Evolutionary conservation across 2,329 filamentous ascomycete genomes (phyloP), one percentile per base, ranked within the genome.

Genomic region (Didymosphaeria variabile): DNA sequence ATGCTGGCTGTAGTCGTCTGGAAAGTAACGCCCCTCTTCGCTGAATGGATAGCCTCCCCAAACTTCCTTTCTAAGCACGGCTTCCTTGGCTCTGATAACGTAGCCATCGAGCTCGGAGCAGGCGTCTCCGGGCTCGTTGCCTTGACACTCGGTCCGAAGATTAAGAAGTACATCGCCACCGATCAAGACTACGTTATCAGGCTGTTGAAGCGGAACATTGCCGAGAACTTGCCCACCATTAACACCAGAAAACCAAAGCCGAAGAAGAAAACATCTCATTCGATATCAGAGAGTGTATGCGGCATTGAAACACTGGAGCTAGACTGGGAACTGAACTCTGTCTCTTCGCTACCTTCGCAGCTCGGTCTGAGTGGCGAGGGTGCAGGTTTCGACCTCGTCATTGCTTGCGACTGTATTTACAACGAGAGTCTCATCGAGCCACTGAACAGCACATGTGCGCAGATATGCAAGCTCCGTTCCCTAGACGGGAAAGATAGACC

Each of bases 371-470:
- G 53, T 7, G 73, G 85, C 80, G 26, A 65, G 74, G 10, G 60
- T 15, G 38, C 31, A 9, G 68, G 71, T 84, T 85, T 95, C 67
- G 91, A 96, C 71, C 79, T 88, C 15, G 82, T 98, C 12, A 76
- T 98, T 38, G 93, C 93, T 4, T 97, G 93, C 73, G 95, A 99
- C 78, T 97, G 94, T 78, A 90, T 99, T 68, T 99, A 96, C 82
- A 99, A 98, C 79, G 92, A 97, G 67, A 87, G 91, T 2, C 85
- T 98, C 3, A 87, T 98, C 26, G 82, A 86, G 46, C 93, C 94
- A 0, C 87, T 98, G 52, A 91, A 95, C n/a, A 86, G 90, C 69
- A 91, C 92, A 0, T 97, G 92, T 75, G 87, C 83, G 6, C 91
- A 96, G 64, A 84, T 89, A 26, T 97, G 93, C 77, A 80, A 80